Conservation (phyloP, 805 yeast genomes). For the Schizosaccharomyces lindneri region DNA sequence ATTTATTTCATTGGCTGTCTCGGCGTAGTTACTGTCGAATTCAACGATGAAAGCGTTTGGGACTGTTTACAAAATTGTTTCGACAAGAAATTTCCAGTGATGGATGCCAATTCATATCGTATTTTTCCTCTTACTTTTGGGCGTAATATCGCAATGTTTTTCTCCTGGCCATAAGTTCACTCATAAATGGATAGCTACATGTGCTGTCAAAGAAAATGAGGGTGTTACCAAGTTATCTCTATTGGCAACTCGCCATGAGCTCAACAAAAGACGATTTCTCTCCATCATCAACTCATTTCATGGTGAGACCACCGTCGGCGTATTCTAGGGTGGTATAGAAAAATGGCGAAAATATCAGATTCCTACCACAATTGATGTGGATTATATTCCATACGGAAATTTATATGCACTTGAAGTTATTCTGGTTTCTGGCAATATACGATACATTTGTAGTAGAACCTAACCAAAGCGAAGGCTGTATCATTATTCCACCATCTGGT, state of each 20-base stretch:
- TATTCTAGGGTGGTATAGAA: not conserved
- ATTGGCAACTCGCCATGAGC: not conserved
- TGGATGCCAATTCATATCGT: not conserved
- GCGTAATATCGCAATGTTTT: not conserved
- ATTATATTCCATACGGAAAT: not conserved
- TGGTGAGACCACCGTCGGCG: not conserved
- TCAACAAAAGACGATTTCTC: not conserved
- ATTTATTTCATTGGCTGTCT: constrained; percentile 5
- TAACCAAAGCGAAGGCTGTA: constrained; percentile 92
- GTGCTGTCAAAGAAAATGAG: not conserved
- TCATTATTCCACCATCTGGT: not conserved
- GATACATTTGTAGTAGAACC: constrained; percentile 72
- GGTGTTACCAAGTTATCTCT: not conserved
- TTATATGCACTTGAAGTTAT: not conserved
- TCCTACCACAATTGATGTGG: not conserved
- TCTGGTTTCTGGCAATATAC: not conserved
- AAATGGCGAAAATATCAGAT: not conserved
- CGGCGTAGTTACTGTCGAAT: constrained; percentile 4
- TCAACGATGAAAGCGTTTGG: constrained; percentile 4
- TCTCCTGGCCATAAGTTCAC: not conserved
- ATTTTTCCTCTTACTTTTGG: not conserved
- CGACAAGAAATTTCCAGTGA: not conserved
- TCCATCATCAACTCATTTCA: not conserved
- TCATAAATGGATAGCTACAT: not conserved
- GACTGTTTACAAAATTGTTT: not conserved